Evolutionary conservation across 441 rosid genomes (phyloP).

Genomic region (Adansonia gregorii): DNA sequence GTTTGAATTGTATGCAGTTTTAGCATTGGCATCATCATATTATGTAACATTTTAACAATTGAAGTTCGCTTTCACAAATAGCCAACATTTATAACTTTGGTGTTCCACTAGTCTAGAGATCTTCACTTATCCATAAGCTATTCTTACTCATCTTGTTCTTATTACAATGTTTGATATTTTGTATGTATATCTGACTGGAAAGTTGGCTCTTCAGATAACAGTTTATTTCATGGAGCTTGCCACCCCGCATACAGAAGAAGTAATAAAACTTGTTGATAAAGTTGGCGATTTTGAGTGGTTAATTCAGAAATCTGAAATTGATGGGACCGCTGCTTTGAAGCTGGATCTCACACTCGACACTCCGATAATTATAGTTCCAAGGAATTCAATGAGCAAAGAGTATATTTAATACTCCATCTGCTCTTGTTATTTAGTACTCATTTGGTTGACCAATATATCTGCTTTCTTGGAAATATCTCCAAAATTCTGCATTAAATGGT

Average conservation of each 20-base stretch:
- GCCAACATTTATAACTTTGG: background rate
- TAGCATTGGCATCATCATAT: background rate
- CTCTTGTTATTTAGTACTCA: conserved; percentile 21
- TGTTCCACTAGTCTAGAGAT: background rate
- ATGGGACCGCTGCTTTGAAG: conserved; percentile 93
- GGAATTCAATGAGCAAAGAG: conserved; percentile 91
- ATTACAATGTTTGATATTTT: conserved; percentile 19
- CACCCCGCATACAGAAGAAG: conserved; percentile 94
- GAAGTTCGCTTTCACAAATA: conserved; percentile 7
- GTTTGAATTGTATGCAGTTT: conserved; percentile 18
- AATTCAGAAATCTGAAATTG: conserved; percentile 93
- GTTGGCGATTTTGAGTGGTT: conserved; percentile 99
- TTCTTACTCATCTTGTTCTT: conserved; percentile 11
- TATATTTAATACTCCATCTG: conserved; percentile 44
- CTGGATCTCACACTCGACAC: conserved; percentile 94
- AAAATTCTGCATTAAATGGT: conserved; percentile 12
- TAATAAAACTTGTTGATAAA: conserved; percentile 94
- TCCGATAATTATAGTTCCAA: conserved; percentile 89
- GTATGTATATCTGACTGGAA: conserved; percentile 27
- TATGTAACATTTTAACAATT: conserved; percentile 12
- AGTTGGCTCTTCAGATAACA: conserved; percentile 64
- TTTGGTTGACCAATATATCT: conserved; percentile 22
- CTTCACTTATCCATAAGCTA: background rate
- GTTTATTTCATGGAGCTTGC: conserved; percentile 98
- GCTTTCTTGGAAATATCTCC: conserved; percentile 3